Evolutionary conservation across 2,329 filamentous ascomycete genomes (phyloP).

Genomic region (Beauveria brongniartii): DNA sequence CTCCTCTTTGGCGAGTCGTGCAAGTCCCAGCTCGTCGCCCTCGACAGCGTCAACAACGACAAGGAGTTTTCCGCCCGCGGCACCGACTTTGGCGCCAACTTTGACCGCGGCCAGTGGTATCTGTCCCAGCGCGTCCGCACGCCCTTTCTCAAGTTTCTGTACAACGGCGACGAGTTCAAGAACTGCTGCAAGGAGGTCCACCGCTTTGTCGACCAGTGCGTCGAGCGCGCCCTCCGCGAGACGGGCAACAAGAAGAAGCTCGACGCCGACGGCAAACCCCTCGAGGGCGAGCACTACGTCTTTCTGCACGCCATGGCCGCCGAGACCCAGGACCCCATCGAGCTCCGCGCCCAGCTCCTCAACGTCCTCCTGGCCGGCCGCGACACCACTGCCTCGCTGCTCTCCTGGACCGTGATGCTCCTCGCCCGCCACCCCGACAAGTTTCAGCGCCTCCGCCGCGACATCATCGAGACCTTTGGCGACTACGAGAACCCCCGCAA

Average conservation of each 20-base stretch:
- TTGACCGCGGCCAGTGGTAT: constrained; percentile 31
- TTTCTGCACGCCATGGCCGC: constrained; percentile 25
- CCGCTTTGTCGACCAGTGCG: constrained; percentile 59
- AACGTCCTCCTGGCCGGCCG: constrained; percentile 41
- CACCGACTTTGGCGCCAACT: constrained; percentile 25
- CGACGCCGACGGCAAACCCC: neutral
- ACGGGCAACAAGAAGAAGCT: constrained; percentile 9
- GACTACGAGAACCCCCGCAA: constrained; percentile 22
- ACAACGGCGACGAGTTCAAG: constrained; percentile 49
- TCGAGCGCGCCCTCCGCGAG: constrained; percentile 42
- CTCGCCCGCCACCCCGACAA: constrained; percentile 27
- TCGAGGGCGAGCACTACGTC: constrained; percentile 20
- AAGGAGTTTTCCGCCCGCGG: constrained; percentile 10
- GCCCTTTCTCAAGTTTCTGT: constrained; percentile 36
- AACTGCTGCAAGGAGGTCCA: constrained; percentile 57
- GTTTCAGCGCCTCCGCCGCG: constrained; percentile 34
- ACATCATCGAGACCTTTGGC: constrained; percentile 43
- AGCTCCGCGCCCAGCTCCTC: constrained; percentile 24
- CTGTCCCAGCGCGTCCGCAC: constrained; percentile 45
- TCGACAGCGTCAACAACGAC: constrained; percentile 19
- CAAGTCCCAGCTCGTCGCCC: constrained; percentile 24
- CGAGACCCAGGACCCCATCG: constrained; percentile 24
- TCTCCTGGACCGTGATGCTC: constrained; percentile 39
- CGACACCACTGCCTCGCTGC: constrained; percentile 44
- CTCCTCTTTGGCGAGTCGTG: constrained; percentile 56